Evolutionary conservation across 2,329 filamentous ascomycete genomes (phyloP).

Genomic region (Fusarium verticillioides): DNA sequence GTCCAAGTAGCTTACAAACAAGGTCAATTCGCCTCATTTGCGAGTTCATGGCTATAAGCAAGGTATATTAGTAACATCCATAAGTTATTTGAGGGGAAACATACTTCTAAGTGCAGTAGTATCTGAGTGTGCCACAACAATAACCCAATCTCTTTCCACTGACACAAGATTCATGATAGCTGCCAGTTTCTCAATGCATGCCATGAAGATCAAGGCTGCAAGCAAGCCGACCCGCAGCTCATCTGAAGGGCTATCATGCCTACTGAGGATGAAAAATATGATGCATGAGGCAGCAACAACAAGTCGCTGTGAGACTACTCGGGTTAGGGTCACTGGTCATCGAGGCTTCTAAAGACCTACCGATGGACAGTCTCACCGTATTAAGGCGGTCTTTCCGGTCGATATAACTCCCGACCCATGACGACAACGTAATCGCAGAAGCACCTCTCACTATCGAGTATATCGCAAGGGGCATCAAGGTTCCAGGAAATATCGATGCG

Average conservation of each 20-base stretch:
- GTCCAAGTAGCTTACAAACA: slow-evolving; percentile 67
- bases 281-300: slow-evolving; percentile 60
- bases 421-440: slow-evolving; percentile 68
- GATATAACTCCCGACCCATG: slow-evolving; percentile 67
- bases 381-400: slow-evolving; percentile 64
- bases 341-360: slow-evolving; percentile 16
- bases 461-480: slow-evolving; percentile 73
- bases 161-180: slow-evolving; percentile 74
- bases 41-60: slow-evolving; percentile 59
- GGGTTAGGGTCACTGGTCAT: slow-evolving; percentile 2
- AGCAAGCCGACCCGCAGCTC: slow-evolving; percentile 45
- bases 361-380: slow-evolving; percentile 63
- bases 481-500: slow-evolving; percentile 65
- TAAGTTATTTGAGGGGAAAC: neutral
- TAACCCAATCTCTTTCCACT: slow-evolving; percentile 77
- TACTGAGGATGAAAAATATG: slow-evolving; percentile 52
- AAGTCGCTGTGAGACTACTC: slow-evolving; percentile 51
- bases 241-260: neutral
- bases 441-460: slow-evolving; percentile 72
- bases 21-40: slow-evolving; percentile 72
- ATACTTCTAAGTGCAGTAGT: slow-evolving; percentile 33
- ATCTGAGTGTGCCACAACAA: slow-evolving; percentile 43
- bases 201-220: slow-evolving; percentile 59
- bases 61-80: neutral
- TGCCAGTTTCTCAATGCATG: slow-evolving; percentile 75